Percentiles rank a stretch among this genome's conserved stretches.
Conservation (phyloP, 495 filamentous ascomycete genomes). For the Penicillium egyptiacum region DNA sequence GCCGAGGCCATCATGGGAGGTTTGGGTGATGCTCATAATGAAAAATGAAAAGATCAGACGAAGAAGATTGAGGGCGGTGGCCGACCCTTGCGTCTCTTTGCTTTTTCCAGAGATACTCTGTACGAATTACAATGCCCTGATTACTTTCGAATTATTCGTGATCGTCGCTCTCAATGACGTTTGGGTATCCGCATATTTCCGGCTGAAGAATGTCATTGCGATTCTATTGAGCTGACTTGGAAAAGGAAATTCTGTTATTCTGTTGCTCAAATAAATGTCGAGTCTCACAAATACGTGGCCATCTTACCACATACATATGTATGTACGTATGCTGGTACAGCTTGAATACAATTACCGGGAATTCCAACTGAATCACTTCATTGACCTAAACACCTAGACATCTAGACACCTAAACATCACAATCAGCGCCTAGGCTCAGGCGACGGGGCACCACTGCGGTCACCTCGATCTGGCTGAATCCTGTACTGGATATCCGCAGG, state of each 20-base stretch:
- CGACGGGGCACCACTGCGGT: slow-evolving; percentile 11
- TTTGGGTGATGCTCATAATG: not conserved
- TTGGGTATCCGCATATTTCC: not conserved
- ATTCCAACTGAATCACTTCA: not conserved
- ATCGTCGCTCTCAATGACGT: slow-evolving; percentile 20
- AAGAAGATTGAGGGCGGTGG: not conserved
- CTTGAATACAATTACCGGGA: not conserved
- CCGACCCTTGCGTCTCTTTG: not conserved
- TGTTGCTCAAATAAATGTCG: not conserved
- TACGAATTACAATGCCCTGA: not conserved
- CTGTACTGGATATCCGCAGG: not conserved
- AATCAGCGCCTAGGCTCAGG: not conserved
- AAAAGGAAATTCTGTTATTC: not conserved
- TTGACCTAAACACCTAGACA: not conserved
- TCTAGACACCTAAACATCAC: not conserved
- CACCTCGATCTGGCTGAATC: not conserved
- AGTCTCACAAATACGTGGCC: not conserved
- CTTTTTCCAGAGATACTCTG: not conserved
- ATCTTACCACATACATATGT: too few species aligned
- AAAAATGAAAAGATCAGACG: not conserved
- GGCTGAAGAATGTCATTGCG: slow-evolving; percentile 8
- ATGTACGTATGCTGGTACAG: not conserved
- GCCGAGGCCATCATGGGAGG: not conserved
- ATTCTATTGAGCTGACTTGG: slow-evolving; percentile 10
- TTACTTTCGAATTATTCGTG: slow-evolving; percentile 11